Conservation (phyloP, 345 rosid genomes). For the Psidium guajava region DNA sequence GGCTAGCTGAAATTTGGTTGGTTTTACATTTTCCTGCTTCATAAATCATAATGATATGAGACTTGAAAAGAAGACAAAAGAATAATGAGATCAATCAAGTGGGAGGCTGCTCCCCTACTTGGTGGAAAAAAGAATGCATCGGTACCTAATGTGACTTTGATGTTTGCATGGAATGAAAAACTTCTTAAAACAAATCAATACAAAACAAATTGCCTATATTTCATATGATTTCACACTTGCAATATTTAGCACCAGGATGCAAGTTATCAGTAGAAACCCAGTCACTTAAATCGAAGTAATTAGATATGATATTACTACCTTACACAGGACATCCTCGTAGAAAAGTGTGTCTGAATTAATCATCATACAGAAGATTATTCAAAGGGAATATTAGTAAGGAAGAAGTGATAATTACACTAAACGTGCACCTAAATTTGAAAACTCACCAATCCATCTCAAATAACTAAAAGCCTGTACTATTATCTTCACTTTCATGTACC, state of each 20-base stretch:
- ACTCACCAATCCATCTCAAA: background rate
- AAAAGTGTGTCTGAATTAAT: background rate
- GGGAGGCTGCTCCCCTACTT: background rate
- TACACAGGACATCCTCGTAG: too few relatives aligned
- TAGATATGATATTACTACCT: too few relatives aligned
- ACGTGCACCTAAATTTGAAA: background rate
- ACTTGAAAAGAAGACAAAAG: background rate
- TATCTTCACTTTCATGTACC: background rate
- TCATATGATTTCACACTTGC: background rate
- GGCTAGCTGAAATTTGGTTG: background rate
- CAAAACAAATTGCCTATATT: background rate
- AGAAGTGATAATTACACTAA: background rate
- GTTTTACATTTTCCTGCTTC: background rate
- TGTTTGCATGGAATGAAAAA: background rate
- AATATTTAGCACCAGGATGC: background rate
- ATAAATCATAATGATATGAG: background rate
- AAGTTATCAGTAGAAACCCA: background rate
- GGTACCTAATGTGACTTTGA: background rate
- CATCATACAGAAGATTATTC: background rate
- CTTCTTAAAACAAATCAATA: background rate
- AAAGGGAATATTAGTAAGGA: background rate
- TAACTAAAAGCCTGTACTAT: background rate
- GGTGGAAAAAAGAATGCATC: background rate
- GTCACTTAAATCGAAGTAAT: too few relatives aligned
- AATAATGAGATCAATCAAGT: background rate